These are phyloP conservation scores for Salix brachista DNA, from an alignment of 345 rosid species.

Conservation along the genomic window DNA sequence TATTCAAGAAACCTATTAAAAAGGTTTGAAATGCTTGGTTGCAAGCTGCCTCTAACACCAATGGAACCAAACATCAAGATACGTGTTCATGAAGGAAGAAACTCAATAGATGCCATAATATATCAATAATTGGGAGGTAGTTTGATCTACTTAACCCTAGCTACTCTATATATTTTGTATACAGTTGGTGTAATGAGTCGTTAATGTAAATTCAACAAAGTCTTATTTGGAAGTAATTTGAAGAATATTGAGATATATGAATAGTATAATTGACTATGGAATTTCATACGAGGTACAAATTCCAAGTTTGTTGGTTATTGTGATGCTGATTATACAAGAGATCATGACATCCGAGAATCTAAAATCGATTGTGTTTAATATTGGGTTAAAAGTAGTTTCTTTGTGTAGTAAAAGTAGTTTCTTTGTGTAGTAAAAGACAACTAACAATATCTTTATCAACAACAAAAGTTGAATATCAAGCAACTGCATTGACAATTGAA, in stretches of 20 bases:
- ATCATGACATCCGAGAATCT: not conserved
- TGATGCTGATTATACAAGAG: not conserved
- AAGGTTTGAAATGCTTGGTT: not conserved
- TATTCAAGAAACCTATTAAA: not conserved
- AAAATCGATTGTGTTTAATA: not conserved
- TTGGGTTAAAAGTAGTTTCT: not conserved
- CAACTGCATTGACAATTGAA: too few relatives aligned
- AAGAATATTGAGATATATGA: too few relatives aligned
- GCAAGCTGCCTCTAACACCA: not conserved
- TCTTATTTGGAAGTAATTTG: too few relatives aligned
- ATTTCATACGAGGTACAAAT: not conserved
- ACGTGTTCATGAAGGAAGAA: not conserved
- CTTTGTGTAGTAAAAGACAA: not conserved
- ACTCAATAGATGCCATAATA: not conserved
- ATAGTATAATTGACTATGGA: not conserved
- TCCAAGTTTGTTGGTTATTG: not conserved
- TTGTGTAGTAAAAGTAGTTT: not conserved
- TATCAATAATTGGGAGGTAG: not conserved
- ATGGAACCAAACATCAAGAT: not conserved
- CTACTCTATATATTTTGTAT: too few relatives aligned
- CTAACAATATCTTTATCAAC: not conserved
- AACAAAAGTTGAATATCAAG: too few relatives aligned
- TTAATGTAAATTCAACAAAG: too few relatives aligned
- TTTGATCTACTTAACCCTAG: not conserved
- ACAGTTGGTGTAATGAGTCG: too few relatives aligned